A percentile compares a stretch with the other conserved stretches of the same genome.
These are phyloP conservation scores for Solanum habrochaites DNA, from an alignment of 257 asterid genomes.

Conservation along the genomic window DNA sequence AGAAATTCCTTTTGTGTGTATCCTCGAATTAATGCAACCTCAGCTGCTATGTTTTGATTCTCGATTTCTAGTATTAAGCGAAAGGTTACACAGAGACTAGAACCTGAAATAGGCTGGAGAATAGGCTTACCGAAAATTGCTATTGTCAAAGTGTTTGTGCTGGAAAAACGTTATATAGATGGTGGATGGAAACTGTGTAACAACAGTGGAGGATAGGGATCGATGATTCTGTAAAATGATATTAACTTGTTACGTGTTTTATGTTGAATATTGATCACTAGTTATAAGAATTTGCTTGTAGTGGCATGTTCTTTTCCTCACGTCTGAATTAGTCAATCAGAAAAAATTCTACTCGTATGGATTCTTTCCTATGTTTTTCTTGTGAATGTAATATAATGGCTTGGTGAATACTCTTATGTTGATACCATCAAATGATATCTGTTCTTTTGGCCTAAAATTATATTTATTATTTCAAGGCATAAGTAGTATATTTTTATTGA, in stretches of 20 bases:
- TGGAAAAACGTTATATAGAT: neutral
- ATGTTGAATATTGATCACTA: neutral
- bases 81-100: neutral
- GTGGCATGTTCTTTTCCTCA: neutral
- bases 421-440: neutral
- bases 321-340: neutral
- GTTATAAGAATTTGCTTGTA: neutral
- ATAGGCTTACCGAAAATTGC: neutral
- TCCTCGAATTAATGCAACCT: neutral
- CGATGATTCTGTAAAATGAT: neutral
- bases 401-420: neutral
- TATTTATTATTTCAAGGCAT: neutral
- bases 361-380: neutral
- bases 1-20: neutral
- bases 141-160: neutral
- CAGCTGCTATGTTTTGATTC: neutral
- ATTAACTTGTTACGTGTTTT: neutral
- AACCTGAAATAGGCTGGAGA: neutral
- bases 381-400: neutral
- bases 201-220: neutral
- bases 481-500: slow-evolving; percentile 6
- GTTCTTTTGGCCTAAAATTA: neutral
- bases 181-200: neutral
- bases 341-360: neutral
- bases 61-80: too few relatives aligned